phyloP scores from a whole-genome alignment of 495 filamentous ascomycete species.

The Aspergillus biplanus region DNA sequence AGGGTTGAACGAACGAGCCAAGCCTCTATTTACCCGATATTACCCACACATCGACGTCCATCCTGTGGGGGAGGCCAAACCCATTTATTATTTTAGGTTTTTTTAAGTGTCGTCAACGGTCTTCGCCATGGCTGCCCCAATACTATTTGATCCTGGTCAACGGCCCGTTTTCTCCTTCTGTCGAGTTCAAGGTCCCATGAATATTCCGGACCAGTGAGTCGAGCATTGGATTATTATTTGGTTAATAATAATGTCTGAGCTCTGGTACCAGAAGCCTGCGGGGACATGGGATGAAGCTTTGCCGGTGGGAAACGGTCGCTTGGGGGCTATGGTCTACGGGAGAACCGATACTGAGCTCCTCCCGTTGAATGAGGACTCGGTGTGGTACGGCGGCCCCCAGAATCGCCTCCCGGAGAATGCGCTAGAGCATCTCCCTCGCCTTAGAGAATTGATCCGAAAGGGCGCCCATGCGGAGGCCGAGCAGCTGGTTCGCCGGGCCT shows the following conservation, averaged over 20 bases:
- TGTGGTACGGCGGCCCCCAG: constrained; percentile 55
- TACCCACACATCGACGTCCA: too few relatives aligned
- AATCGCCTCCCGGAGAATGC: constrained; percentile 48
- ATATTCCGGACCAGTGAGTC: too few relatives aligned
- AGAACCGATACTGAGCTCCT: constrained; percentile 48
- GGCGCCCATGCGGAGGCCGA: constrained; percentile 48
- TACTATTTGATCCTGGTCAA: too few relatives aligned
- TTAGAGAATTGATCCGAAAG: constrained; percentile 45
- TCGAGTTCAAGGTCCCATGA: too few relatives aligned
- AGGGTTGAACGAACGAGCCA: too few relatives aligned
- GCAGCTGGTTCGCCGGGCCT: constrained; percentile 39
- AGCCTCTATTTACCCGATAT: too few relatives aligned
- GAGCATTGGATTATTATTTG: too few relatives aligned
- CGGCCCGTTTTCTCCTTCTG: too few relatives aligned
- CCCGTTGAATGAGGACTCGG: constrained; percentile 56
- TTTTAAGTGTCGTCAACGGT: too few relatives aligned
- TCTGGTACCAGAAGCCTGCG: constrained; percentile 39
- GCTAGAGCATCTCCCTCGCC: constrained; percentile 33
- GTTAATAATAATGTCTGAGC: constrained; percentile 29
- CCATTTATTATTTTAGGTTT: too few relatives aligned
- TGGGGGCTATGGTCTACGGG: constrained; percentile 56
- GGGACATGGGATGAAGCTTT: constrained; percentile 33
- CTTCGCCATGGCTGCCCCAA: too few relatives aligned
- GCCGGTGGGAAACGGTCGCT: constrained; percentile 56
- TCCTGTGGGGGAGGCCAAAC: too few relatives aligned